phyloP scores from a whole-genome alignment of 2,329 filamentous ascomycete genomes.

The Coleophoma cylindrospora region DNA sequence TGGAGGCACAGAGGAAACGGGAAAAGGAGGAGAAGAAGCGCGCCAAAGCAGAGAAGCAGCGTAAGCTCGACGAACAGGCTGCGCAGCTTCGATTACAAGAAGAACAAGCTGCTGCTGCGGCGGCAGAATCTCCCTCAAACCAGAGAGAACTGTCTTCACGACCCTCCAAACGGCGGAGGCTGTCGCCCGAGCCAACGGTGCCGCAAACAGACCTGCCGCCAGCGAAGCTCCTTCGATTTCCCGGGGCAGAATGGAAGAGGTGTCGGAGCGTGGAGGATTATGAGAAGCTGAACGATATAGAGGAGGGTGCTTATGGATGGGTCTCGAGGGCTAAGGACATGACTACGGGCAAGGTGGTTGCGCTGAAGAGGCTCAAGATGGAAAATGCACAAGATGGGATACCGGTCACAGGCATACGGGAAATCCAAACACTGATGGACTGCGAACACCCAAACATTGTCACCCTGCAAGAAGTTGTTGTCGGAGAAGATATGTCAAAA shows the following conservation, averaged over 20 bases:
- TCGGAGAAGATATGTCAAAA: conserved; percentile 55
- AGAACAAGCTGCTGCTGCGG: conserved; percentile 30
- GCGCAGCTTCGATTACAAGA: conserved; percentile 22
- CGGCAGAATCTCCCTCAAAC: conserved; percentile 24
- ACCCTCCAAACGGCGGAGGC: conserved; percentile 57
- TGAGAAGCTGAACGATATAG: conserved; percentile 91
- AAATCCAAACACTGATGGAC: conserved; percentile 86
- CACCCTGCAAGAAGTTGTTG: conserved; percentile 74
- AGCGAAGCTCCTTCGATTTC: conserved; percentile 66
- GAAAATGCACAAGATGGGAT: conserved; percentile 69
- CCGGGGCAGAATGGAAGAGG: conserved; percentile 59
- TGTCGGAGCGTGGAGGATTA: conserved; percentile 81
- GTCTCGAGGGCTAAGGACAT: conserved; percentile 79
- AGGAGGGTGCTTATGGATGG: conserved; percentile 94
- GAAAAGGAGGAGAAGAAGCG: conserved; percentile 90
- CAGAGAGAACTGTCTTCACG: conserved; percentile 38
- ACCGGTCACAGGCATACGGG: conserved; percentile 85
- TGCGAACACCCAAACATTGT: conserved; percentile 82
- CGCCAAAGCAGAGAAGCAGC: conserved; percentile 76
- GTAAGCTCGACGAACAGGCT: conserved; percentile 50
- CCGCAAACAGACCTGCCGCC: conserved; percentile 29
- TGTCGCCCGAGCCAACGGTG: conserved; percentile 27
- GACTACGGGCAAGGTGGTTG: conserved; percentile 74
- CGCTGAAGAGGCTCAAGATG: conserved; percentile 90
- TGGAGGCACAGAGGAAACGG: conserved; percentile 65